A percentile compares a stretch with the other conserved stretches of the same genome.
Evolutionary conservation across 2,329 filamentous ascomycete species (phyloP).

Genomic region (Aspergillus brunneoviolaceus): DNA sequence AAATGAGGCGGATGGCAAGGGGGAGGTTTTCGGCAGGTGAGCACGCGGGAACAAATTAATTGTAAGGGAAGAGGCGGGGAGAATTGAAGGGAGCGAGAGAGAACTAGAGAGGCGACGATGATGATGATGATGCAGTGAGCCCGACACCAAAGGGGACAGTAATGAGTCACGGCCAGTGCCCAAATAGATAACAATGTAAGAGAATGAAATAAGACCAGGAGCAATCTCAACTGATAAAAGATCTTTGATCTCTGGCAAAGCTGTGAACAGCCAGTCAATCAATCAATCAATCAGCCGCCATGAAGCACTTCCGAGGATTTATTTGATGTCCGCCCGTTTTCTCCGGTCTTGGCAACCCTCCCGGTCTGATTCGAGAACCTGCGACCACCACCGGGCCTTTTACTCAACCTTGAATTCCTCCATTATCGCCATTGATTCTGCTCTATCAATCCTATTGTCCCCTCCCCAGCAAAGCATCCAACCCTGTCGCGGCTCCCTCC

Average conservation of each 20-base stretch:
- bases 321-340: conserved; percentile 19
- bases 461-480: neutral
- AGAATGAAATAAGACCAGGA: neutral
- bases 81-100: neutral
- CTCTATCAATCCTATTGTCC: no score
- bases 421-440: no score
- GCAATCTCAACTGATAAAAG: neutral
- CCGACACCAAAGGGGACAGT: no score
- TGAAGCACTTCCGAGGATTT: neutral
- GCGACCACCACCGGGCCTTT: conserved; percentile 13
- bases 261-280: no score
- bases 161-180: no score
- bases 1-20: conserved; percentile 1
- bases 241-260: no score
- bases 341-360: conserved; percentile 33
- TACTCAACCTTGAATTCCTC: no score
- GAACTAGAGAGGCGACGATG: neutral
- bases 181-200: neutral
- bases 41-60: conserved; percentile 11
- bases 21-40: conserved; percentile 22
- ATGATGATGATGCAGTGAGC: neutral
- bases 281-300: no score
- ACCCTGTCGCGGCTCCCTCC: neutral
- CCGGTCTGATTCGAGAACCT: conserved; percentile 24
- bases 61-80: neutral